Base-by-base conservation (phyloP, 2,329 filamentous ascomycete species). In the Neonectria ditissima region DNA sequence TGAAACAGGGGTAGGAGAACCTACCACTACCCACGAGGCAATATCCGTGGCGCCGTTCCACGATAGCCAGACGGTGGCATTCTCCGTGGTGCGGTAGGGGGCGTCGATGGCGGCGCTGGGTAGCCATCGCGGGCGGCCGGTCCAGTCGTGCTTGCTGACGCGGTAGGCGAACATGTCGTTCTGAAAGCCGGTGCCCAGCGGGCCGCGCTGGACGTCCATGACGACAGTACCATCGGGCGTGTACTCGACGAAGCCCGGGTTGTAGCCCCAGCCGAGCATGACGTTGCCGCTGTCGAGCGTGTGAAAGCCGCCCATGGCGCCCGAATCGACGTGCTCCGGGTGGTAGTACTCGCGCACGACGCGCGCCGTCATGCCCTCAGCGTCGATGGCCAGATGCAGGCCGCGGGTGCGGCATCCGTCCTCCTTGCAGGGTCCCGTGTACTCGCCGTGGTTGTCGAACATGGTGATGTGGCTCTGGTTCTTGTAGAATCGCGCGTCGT, bases 381-480 rank as follows among this genome's bases (percentile, higher is more conserved):
- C 48, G 63, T 77, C 72, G 16, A 78, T 72, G 47, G 72, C 61
- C n/a, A 78, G 51, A 20, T 75, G 70, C 13, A 78, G 58, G 4
- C 75, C 76, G 14, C 76, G 71, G 18, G 74, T 67, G 13, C 60
- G 53, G 68, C 78, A 79, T 24, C 73, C 63, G 8, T 59, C 51
- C 2, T 69, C 58, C 2, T 55, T 63, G 59, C 77, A 79, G 22
- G 62, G 69, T 0, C 69, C 70, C 2, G 75, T 78, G 4, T 72
- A 63, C 65, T 78, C 74, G 45, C 66, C 73, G 48, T 80, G 78
- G 68, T 81, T 80, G 69, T 80, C 78, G 60, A 81, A 81, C 53
- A 80, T 71, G 56, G 75, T 77, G 55, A 80, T 68, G 44, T 75
- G 74, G 11, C 54, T 69, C 54, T 74, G 70, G 58, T 72, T 62